Base-by-base conservation (phyloP, 2,329 filamentous ascomycete genomes). In the Phialophora tarda region DNA sequence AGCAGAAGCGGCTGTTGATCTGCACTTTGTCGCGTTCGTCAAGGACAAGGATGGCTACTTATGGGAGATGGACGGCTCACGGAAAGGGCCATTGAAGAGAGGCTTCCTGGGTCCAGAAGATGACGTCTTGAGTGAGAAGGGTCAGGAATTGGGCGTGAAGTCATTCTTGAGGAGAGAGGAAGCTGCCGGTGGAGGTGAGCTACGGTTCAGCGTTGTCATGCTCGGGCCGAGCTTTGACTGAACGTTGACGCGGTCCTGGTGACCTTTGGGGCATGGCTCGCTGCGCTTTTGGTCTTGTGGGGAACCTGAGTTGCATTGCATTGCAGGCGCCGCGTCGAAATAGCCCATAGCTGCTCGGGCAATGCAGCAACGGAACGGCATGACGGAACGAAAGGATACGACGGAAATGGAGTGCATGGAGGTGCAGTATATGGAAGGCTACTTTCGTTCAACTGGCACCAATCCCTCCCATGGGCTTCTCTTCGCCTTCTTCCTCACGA, bases 1-100 rank as follows among this genome's bases (percentile, higher is more conserved):
- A 62, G 92, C 92, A 8, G 85, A 88, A n/a, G 91, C 91, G 73
- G 86, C 90, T 72, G 84, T 97, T n/a, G 94, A 97, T 75, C 83
- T 97, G 73, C 95, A 99, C 81, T 98, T 96, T 77, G 94, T 98
- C 55, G 95, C 92, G 75, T 99, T 98, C 78, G 91, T 95, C 60
- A 95, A 93, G 82, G 86, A 84, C 1, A 80, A 79, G 59, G 88
- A 91, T 76, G 89, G 89, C 63, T 85, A 85, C 6, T 82, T 96
- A 50, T 96, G 91, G 88, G 92, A 96, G 80, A 78, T 96, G 73
- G 92, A 96, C 78, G 92, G 92, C 0, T 78, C 84, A 24, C 82
- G 90, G 57, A 90, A 89, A 72, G 91, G 91, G 0, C 91, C 91
- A 0, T 78, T 94, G 54, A 86, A 92, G 70, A 82, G 91, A 14